These are phyloP conservation scores for Zoysia matrella DNA, from an alignment of 202 grass and related monocot species.

Conservation along the genomic window DNA sequence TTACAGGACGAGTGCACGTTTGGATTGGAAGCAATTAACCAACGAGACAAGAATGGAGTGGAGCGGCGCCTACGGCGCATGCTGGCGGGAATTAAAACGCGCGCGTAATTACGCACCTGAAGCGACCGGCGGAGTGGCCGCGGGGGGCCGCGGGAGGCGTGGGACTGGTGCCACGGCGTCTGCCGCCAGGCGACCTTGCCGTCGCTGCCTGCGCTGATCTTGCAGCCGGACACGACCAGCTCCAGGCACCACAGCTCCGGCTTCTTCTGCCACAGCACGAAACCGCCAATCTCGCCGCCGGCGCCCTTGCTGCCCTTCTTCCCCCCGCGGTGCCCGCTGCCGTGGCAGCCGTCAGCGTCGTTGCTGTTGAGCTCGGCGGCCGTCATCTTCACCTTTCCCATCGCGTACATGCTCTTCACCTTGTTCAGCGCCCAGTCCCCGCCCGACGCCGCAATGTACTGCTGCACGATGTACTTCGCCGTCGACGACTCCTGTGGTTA, in stretches of 20 bases:
- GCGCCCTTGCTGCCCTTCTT: slow-evolving; percentile 54
- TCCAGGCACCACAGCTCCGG: slow-evolving; percentile 97
- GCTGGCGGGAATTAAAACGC: slow-evolving; percentile 15
- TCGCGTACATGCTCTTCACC: slow-evolving; percentile 93
- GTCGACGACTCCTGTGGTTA: slow-evolving; percentile 79
- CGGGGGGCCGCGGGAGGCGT: slow-evolving; percentile 91
- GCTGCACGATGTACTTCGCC: slow-evolving; percentile 96
- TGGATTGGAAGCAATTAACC: not conserved
- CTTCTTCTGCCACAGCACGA: slow-evolving; percentile 99
- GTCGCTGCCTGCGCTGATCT: slow-evolving; percentile 59
- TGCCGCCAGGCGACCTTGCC: slow-evolving; percentile 97
- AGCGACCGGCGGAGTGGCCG: slow-evolving; percentile 93
- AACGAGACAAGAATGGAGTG: not conserved
- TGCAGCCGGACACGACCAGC: slow-evolving; percentile 72
- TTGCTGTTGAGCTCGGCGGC: slow-evolving; percentile 83
- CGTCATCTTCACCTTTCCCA: slow-evolving; percentile 91
- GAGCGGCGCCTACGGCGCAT: not conserved
- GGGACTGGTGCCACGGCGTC: slow-evolving; percentile 98
- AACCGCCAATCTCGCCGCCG: slow-evolving; percentile 83
- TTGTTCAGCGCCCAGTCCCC: slow-evolving; percentile 63
- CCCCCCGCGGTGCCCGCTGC: slow-evolving; percentile 14
- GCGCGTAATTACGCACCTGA: slow-evolving; percentile 56
- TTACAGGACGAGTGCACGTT: not conserved
- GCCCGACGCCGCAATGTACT: slow-evolving; percentile 67
- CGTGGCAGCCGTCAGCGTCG: slow-evolving; percentile 34